Evolutionary conservation across 2,329 filamentous ascomycete genomes (phyloP), one percentile per base, ranked within the genome.

Genomic region (Pyrenophora teres): DNA sequence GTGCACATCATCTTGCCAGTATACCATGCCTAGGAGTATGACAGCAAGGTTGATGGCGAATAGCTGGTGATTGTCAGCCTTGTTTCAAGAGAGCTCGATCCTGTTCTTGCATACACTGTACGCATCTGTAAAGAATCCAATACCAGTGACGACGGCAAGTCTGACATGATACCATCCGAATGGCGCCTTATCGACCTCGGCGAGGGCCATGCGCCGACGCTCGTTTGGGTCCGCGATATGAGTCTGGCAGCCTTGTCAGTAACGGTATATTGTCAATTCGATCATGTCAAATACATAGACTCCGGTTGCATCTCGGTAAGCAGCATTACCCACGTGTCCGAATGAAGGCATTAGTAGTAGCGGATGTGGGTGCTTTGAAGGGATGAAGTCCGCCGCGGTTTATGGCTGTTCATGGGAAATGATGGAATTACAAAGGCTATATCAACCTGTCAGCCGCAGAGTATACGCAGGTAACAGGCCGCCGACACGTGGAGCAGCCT

Each of bases 71-170:
- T 40, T 5, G 31, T 61, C 31, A 62, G 49, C n/a, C n/a, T 6
- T 16, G 3, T 16, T n/a, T 40, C 13, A 45, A 19, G 12, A 13
- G 47, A n/a, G 21, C 19, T 15, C 3, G 9, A 10, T 27, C 21
- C 1, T 9, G n/a, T 13, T 27, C 15, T 15, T 16, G 40, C 59
- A 19, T 57, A 69, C 65, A 59, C 60, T 66, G 75, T 92, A 93
- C 10, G 88, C 88, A 70, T 93, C 90, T 13, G 90, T 93, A 76
- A 94, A 94, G 83, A 95, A 94, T 63, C 90, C 90, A 56, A 93
- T 87, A 64, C 90, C 90, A 25, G 89, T 89, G 19, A 93, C 89
- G 7, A 89, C 76, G 46, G 89, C 83, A 51, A 89, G 87, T 35
- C 89, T 83, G 52, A 92, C 83, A 68, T 94, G 90, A 70, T 92